Percentiles rank a stretch among this genome's conserved stretches.
Conservation (phyloP, 768 basidiomycete genomes). For the Rhodotorula babjevae region DNA sequence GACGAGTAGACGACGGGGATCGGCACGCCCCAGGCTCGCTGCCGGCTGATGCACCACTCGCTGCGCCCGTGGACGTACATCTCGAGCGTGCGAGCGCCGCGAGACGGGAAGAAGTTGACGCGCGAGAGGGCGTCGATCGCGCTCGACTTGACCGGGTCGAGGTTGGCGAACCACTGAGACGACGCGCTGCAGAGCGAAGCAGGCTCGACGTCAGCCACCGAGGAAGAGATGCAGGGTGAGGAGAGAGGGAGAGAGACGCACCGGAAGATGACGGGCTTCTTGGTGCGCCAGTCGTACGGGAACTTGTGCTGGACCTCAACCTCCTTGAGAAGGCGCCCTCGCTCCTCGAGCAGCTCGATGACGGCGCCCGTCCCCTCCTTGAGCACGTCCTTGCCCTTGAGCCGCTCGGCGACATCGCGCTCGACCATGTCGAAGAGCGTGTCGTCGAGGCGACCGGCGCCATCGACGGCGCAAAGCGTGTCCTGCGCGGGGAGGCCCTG, state of each 20-base stretch:
- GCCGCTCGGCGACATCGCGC: conserved; percentile 47
- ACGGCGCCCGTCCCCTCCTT: conserved; percentile 65
- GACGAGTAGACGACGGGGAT: conserved; percentile 71
- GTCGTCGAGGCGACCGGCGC: conserved; percentile 64
- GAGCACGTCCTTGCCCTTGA: conserved; percentile 70
- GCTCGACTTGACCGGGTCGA: conserved; percentile 72
- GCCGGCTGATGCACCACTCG: conserved; percentile 98
- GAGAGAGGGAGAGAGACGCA: conserved; percentile 48
- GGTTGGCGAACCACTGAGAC: conserved; percentile 94
- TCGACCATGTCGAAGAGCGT: conserved; percentile 57
- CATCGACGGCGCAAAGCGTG: conserved; percentile 76
- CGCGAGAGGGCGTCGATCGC: conserved; percentile 65
- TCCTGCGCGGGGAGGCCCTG: conserved; percentile 50
- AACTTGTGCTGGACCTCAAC: conserved; percentile 78
- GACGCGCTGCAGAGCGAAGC: conserved; percentile 60
- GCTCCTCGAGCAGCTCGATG: conserved; percentile 58
- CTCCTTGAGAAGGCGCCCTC: conserved; percentile 59
- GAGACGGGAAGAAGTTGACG: conserved; percentile 70
- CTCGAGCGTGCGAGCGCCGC: conserved; percentile 77
- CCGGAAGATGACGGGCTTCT: conserved; percentile 86
- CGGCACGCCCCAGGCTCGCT: conserved; percentile 95
- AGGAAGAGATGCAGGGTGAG: background rate
- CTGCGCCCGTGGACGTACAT: conserved; percentile 79
- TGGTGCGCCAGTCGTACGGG: conserved; percentile 95
- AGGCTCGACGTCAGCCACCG: background rate